phyloP scores from a whole-genome alignment of 805 yeast species.

The Pichia membranifaciens region DNA sequence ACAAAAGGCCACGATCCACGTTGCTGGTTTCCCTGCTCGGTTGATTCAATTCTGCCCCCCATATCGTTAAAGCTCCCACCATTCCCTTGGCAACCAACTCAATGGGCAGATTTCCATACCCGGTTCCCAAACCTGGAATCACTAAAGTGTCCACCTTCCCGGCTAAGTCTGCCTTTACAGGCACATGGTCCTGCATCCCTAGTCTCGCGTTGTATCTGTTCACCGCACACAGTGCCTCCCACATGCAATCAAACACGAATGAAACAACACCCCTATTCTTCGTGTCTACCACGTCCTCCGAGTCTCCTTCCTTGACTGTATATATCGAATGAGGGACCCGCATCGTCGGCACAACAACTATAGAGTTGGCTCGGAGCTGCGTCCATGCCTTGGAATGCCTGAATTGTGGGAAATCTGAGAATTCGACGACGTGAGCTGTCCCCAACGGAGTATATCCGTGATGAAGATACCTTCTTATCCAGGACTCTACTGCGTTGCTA shows the following conservation, averaged over 20 bases:
- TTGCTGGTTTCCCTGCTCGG: not conserved
- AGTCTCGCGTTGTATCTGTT: conserved; percentile 16
- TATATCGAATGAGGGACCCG: conserved; percentile 28
- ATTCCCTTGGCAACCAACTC: conserved; percentile 31
- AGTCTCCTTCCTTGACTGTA: conserved; percentile 6
- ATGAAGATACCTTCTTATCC: conserved; percentile 17
- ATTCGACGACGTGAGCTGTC: conserved; percentile 28
- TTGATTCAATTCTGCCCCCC: conserved; percentile 12
- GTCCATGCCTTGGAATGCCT: conserved; percentile 28
- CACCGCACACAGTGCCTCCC: conserved; percentile 31
- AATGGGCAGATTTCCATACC: conserved; percentile 32
- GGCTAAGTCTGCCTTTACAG: not conserved
- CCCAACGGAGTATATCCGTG: conserved; percentile 32
- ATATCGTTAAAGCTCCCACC: conserved; percentile 32
- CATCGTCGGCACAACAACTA: conserved; percentile 38
- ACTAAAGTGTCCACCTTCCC: conserved; percentile 24
- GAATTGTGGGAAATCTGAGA: conserved; percentile 19
- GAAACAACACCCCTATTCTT: conserved; percentile 10
- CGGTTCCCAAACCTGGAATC: conserved; percentile 37
- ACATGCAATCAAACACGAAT: conserved; percentile 33
- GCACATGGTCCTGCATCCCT: conserved; percentile 1
- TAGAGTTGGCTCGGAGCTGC: conserved; percentile 23
- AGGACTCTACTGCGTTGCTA: conserved; percentile 18
- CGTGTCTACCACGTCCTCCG: not conserved
- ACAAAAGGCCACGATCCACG: conserved; percentile 21